Percentiles rank a stretch among this genome's conserved stretches.
These are phyloP conservation scores for Rosa persica DNA, from an alignment of 306 rosid genomes.

Conservation along the genomic window DNA sequence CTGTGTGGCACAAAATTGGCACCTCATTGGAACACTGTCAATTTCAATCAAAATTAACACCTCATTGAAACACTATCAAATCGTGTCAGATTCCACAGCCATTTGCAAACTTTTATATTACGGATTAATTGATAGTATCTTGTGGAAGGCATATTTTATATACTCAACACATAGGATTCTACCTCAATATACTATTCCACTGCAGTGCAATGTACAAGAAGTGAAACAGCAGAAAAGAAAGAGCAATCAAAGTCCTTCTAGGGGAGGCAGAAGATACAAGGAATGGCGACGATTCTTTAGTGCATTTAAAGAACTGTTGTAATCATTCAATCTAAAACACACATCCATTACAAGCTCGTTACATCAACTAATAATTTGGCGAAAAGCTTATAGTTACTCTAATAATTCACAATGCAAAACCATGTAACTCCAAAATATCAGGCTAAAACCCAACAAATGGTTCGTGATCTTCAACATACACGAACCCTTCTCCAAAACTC, in stretches of 20 bases:
- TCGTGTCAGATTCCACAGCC: slow-evolving; percentile 2
- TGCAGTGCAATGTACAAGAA: not conserved
- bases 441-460: too few relatives aligned
- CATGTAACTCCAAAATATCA: too few relatives aligned
- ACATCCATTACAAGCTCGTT: not conserved
- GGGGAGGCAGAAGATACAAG: slow-evolving; percentile 40
- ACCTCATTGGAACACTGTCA: too few relatives aligned
- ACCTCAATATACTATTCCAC: not conserved
- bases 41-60: not conserved
- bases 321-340: slow-evolving; percentile 61
- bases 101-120: slow-evolving; percentile 2
- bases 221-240: not conserved
- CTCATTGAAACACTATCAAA: not conserved
- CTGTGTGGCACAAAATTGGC: too few relatives aligned
- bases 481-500: too few relatives aligned
- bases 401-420: not conserved
- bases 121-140: too few relatives aligned
- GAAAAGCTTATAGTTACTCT: too few relatives aligned
- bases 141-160: too few relatives aligned
- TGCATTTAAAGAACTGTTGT: slow-evolving; percentile 47
- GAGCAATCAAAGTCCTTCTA: not conserved
- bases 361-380: too few relatives aligned
- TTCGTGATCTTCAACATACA: too few relatives aligned
- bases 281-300: slow-evolving; percentile 69
- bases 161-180: not conserved